Base-by-base conservation (phyloP, 352 stramenopile genomes). In the Phytopythium mirpurense region DNA sequence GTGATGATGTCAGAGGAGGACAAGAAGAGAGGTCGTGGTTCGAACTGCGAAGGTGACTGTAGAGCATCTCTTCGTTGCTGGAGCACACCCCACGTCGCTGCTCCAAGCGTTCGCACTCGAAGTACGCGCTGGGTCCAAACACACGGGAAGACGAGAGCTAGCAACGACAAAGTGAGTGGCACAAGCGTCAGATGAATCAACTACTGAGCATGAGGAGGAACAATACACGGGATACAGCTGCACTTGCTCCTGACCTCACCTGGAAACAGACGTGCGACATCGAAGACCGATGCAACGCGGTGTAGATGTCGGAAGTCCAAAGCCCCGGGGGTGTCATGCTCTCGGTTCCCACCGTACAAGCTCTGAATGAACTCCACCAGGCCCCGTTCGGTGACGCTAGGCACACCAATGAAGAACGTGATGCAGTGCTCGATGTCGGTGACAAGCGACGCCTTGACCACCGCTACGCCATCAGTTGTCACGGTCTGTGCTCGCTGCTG, bases 61-160 rank as follows among this genome's bases (percentile, higher is more conserved):
- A 88, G 52, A 42, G 82, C 62, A 5, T 44, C 48, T 14, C 78
- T 71, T 7, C 74, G 73, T 2, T 48, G 36, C n/a, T 59, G 44
- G 19, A 89, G 46, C 12, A 55, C 60, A 15, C 60, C 32, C 75
- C 78, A 89, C 23, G 75, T 84, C 35, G 56, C 72, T 12, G 67
- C 41, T 1, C 75, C 75, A 10, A 89, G 54, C 34, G 83, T 65
- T 16, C 75, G 73, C 31, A 55, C 53, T 52, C 63, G 62, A 11
- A 89, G 65, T 9, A 89, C 73, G 14, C 60, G 71, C 27, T 83
- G 78, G 9, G 56, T 31, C 78, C 78, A 89, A 18, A 84, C 57
- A 27, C 70, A 81, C n/a, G 78, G 75, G 42, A 84, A 86, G 2
- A 87, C 41, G 15, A 89, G 56, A 38, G 83, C 78, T 88, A 51